Evolutionary conservation across 495 filamentous ascomycete genomes (phyloP), one percentile per base, ranked within the genome.

Genomic region (Aspergillus mulundensis): DNA sequence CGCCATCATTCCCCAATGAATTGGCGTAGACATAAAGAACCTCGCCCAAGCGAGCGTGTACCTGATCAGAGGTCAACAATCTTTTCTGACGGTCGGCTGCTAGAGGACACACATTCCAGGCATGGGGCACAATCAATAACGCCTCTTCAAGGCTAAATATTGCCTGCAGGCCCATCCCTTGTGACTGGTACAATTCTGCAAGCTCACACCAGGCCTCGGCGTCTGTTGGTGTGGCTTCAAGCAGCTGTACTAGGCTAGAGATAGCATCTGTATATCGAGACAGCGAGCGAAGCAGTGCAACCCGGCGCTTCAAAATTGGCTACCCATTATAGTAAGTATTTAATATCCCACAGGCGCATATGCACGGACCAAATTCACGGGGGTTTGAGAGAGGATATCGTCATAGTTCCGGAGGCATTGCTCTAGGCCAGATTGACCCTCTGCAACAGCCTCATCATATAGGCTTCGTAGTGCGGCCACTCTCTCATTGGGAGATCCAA

Each of bases 131-230:
- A 56, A 95, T 78, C 34, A 97, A 72, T 30, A 98, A 67, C 39
- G 94, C 89, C 67, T 97, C 94, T 65, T 98, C 95, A 36, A 95
- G 74, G 59, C 92, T 86, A 69, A 87, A 97, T 44, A 93, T 83
- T 32, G 92, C 90, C 67, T 96, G 93, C 19, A 81, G 68, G 61
- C 87, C 88, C 62, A 90, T 70, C 6, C 87, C 88, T 63, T 91
- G 87, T 1, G 77, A 73, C 43, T 90, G 74, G 68, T 98, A 97
- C 30, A 97, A 70, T 61, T 93, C 88, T 30, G 89, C 80, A 61
- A 98, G 78, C 75, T 98, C 94, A 50, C 90, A 85, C 94, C 94
- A 98, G 16, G 90, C 86, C 69, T 98, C 94, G 11, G 87, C 86
- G 74, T 97, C 95, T 7, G 89, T 96, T 5, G 94, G 93, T 10